A percentile compares a stretch with the other conserved stretches of the same genome.
Conservation (phyloP, 768 basidiomycete species). For the Podaxis sp. region DNA sequence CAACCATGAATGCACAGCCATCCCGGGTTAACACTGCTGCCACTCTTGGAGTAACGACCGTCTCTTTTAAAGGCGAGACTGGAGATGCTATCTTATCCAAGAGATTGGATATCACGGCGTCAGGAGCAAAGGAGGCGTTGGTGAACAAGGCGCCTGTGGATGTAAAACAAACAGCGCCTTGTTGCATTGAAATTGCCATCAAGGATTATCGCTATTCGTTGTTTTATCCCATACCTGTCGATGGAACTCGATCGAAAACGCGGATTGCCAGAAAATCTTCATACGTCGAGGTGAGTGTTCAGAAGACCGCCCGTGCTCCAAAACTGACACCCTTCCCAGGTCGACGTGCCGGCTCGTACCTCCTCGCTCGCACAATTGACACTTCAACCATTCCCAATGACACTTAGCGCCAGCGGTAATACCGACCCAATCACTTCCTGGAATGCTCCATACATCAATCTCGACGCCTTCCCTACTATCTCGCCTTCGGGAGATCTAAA, state of each 20-base stretch:
- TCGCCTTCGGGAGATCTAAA: slow-evolving; percentile 12
- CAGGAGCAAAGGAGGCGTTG: slow-evolving; percentile 20
- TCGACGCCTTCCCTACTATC: slow-evolving; percentile 26
- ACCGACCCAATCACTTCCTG: slow-evolving; percentile 18
- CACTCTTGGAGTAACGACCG: not conserved
- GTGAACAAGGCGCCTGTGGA: slow-evolving; percentile 23
- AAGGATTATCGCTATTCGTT: slow-evolving; percentile 24
- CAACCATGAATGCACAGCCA: not conserved
- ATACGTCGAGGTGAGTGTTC: slow-evolving; percentile 43
- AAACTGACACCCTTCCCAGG: slow-evolving; percentile 20
- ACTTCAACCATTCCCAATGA: slow-evolving; percentile 30
- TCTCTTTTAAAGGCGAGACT: not conserved
- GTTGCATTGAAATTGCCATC: slow-evolving; percentile 30
- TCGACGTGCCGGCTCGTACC: slow-evolving; percentile 25
- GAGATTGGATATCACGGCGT: slow-evolving; percentile 19
- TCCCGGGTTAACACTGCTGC: too few species aligned
- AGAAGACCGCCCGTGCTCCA: slow-evolving; percentile 12
- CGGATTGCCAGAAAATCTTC: slow-evolving; percentile 55
- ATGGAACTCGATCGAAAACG: slow-evolving; percentile 33
- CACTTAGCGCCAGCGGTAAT: slow-evolving; percentile 6
- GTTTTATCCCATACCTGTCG: slow-evolving; percentile 44
- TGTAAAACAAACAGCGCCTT: slow-evolving; percentile 31
- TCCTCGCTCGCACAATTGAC: slow-evolving; percentile 18
- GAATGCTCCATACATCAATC: slow-evolving; percentile 35
- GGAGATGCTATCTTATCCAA: not conserved